Conservation (phyloP, 345 rosid species). For the Camelina neglecta region DNA sequence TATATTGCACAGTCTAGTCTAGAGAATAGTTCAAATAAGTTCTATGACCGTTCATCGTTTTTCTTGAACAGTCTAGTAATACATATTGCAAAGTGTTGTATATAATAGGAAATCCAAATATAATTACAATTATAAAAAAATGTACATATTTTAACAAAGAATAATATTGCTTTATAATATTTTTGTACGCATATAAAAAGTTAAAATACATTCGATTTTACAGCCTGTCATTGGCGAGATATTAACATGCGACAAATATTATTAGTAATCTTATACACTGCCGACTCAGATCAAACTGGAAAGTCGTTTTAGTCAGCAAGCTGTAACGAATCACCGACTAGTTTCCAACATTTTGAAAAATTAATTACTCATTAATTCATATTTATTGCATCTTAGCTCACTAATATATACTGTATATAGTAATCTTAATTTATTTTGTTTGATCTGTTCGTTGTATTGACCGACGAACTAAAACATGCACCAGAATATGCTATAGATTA, state of each 20-base stretch:
- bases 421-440: conserved; percentile 12
- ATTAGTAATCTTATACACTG: conserved; percentile 36
- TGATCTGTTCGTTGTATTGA: conserved; percentile 39
- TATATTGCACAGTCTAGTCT: conserved; percentile 19
- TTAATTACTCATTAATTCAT: not conserved
- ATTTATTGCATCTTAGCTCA: conserved; percentile 1
- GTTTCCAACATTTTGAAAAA: conserved; percentile 22
- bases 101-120: not conserved
- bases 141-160: not conserved
- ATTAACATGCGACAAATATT: not conserved
- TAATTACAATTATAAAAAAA: not conserved
- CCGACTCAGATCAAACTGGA: conserved; percentile 37
- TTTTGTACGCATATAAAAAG: conserved; percentile 9
- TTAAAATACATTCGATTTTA: conserved; percentile 21
- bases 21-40: not conserved
- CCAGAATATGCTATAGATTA: not conserved
- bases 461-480: conserved; percentile 6
- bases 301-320: conserved; percentile 36
- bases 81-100: not conserved
- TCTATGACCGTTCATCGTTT: not conserved
- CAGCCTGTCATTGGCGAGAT: conserved; percentile 35
- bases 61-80: not conserved
- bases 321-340: conserved; percentile 40
- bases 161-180: conserved; percentile 1
- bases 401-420: not conserved